Evolutionary conservation across 768 basidiomycete species (phyloP), one percentile per base, ranked within the genome.

Genomic region (Scleroderma citrinum): DNA sequence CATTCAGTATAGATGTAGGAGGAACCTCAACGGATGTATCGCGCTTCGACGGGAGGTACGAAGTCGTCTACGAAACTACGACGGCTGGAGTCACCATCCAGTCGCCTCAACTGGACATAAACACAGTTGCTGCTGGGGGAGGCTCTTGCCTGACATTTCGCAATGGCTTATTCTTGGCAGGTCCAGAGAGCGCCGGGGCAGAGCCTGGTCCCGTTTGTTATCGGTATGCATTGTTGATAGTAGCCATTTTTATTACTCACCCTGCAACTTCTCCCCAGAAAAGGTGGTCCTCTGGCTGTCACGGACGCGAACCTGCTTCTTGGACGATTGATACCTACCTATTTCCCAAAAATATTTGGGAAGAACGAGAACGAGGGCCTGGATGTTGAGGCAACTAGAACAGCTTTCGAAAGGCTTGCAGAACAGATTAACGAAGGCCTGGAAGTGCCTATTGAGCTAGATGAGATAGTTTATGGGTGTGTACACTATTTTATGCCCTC

Each of bases 1-100:
- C 32, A 35, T 21, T 21, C 52, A 92, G 90, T 7, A 70, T 93
- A 49, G 92, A 94, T 55, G 87, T 94, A n/a, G 92, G 93, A 4
- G 93, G 94, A 13, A 98, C 95, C 0, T 92, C 88, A 0, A 96
- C 94, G 0, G 94, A 98, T 60, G 94, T 96, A 3, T 95, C 92
- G 6, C 81, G 95, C 30, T 97, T 86, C 62, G 87, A 87, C 16
- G 95, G 93, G 0, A 76, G 86, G 29, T 93, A 92, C 60, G 93
- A 97, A 63, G 77, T 91, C 16, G 91, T 95, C 2, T 95, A 92
- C 59, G 94, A 97, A 65, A 93, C 94, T 0, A 95, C 93, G 0
- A 97, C 94, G 0, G 94, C 94, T 0, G 92, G 93, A 1, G 85
- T 96, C 17, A 87, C 87, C 0, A 90, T 97, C 45, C 91, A 94